Percentiles rank a stretch among this genome's conserved stretches.
Conservation (phyloP, 2,329 filamentous ascomycete genomes). For the Colletotrichum theobromicola region DNA sequence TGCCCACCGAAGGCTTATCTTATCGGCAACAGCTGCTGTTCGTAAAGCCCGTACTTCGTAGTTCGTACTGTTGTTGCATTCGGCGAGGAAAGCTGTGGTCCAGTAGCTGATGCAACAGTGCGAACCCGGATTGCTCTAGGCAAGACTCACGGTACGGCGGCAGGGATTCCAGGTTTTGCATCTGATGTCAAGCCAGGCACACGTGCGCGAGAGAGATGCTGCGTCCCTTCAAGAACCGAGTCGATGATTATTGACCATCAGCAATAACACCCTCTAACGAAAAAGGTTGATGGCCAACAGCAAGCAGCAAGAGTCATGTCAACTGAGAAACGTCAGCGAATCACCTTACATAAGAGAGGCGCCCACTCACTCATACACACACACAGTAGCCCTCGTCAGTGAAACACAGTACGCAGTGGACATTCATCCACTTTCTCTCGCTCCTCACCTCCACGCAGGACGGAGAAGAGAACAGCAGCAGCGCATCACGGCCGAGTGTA, state of each 20-base stretch:
- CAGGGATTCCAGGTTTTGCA: not conserved
- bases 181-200: not conserved
- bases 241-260: not conserved
- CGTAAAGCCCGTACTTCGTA: no score
- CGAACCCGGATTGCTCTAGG: not conserved
- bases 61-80: slow-evolving; percentile 13
- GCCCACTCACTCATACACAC: no score
- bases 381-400: not conserved
- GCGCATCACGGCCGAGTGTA: not conserved
- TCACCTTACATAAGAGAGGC: not conserved
- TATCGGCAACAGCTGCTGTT: no score
- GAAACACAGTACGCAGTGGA: not conserved
- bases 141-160: not conserved
- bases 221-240: not conserved
- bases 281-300: not conserved
- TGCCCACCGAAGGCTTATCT: not conserved
- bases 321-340: not conserved
- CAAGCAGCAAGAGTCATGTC: not conserved
- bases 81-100: not conserved
- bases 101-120: slow-evolving; percentile 14
- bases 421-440: not conserved
- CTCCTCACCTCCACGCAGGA: not conserved
- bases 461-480: not conserved
- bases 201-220: not conserved
- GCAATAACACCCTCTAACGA: not conserved